These are phyloP conservation scores for Casaregolazyma lundiana DNA, from an alignment of 1,139 yeast genomes.

Conservation along the genomic window DNA sequence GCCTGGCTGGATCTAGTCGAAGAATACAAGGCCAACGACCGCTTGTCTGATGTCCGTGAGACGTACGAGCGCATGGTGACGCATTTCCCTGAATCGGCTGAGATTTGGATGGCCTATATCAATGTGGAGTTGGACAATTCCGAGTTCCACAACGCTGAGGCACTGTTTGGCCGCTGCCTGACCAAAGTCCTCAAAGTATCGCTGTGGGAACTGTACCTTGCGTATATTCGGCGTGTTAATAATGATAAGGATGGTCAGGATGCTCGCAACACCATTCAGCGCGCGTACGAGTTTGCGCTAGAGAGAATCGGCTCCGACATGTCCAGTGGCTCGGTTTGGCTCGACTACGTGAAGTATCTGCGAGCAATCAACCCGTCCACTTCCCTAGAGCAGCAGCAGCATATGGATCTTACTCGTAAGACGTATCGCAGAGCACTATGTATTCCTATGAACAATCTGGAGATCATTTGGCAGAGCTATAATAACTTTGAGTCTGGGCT, in stretches of 20 bases:
- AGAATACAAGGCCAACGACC: constrained; percentile 53
- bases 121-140: constrained; percentile 63
- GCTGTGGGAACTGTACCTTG: constrained; percentile 70
- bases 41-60: constrained; percentile 56
- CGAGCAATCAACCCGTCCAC: constrained; percentile 74
- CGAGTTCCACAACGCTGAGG: constrained; percentile 64
- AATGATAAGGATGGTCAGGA: constrained; percentile 69
- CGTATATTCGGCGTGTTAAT: constrained; percentile 65
- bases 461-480: constrained; percentile 75
- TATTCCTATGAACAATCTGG: constrained; percentile 71
- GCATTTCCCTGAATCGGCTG: constrained; percentile 59
- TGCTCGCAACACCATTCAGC: constrained; percentile 69
- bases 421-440: constrained; percentile 65
- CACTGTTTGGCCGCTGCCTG: constrained; percentile 58
- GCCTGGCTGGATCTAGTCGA: constrained; percentile 57
- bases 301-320: constrained; percentile 76
- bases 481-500: constrained; percentile 78
- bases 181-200: constrained; percentile 56
- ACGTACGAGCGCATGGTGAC: constrained; percentile 58
- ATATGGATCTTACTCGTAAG: constrained; percentile 70
- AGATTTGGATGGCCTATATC: constrained; percentile 66
- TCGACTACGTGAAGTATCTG: constrained; percentile 75
- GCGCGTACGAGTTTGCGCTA: constrained; percentile 82
- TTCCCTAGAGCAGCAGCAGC: constrained; percentile 84
- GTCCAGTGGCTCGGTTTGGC: constrained; percentile 70